These are phyloP conservation scores for Apiospora aurea DNA, from an alignment of 2,329 filamentous ascomycete genomes.

Conservation along the genomic window DNA sequence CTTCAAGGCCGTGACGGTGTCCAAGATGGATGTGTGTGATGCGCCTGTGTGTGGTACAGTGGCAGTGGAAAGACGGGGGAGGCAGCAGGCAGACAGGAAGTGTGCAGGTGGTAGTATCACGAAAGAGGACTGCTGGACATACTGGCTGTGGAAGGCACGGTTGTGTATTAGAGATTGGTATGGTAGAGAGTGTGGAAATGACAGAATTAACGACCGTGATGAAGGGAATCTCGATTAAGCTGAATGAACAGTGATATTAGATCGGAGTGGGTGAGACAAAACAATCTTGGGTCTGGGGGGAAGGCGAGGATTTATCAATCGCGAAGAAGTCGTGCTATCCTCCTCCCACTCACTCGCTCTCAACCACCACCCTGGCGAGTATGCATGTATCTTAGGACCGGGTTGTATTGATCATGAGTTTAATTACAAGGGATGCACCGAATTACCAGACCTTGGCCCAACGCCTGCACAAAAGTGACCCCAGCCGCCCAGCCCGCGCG, in stretches of 20 bases:
- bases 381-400: slow-evolving; percentile 12
- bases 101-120: not conserved
- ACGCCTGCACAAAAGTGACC: not conserved
- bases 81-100: not conserved
- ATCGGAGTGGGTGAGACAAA: slow-evolving; percentile 16
- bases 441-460: slow-evolving; percentile 1
- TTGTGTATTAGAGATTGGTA: slow-evolving; percentile 17
- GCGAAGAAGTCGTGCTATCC: not conserved
- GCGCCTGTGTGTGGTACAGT: not conserved
- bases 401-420: slow-evolving; percentile 6
- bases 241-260: not conserved
- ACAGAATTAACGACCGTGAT: slow-evolving; percentile 16
- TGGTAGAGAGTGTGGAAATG: slow-evolving; percentile 2
- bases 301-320: slow-evolving; percentile 1
- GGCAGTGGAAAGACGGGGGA: not conserved
- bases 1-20: not conserved
- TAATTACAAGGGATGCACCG: slow-evolving; percentile 17
- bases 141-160: slow-evolving; percentile 17
- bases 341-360: not conserved
- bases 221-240: not conserved
- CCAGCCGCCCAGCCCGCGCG: slow-evolving; percentile 12
- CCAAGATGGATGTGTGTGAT: not conserved
- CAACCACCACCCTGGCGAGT: not conserved
- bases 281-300: slow-evolving; percentile 11
- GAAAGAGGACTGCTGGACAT: not conserved